Conservation (phyloP, 2,329 filamentous ascomycete genomes). For the Diaporthe aspalathi region DNA sequence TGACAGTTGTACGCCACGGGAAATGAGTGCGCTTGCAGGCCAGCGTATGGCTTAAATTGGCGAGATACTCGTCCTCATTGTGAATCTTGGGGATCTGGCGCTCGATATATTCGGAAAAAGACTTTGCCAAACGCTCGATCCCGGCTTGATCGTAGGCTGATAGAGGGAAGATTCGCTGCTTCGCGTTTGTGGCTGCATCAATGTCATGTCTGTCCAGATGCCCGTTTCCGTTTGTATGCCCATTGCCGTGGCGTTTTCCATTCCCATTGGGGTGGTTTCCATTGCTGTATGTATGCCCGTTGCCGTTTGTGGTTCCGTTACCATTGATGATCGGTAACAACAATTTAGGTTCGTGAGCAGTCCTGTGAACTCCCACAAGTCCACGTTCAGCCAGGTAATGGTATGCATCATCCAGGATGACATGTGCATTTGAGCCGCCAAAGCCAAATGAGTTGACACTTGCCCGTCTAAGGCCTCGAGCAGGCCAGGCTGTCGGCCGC, state of each 20-base stretch:
- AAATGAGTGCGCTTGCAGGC: neutral
- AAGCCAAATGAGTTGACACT: conserved; percentile 21
- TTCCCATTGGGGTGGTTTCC: neutral
- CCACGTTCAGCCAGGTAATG: neutral
- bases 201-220: no score
- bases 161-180: conserved; percentile 2
- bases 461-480: neutral
- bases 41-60: neutral
- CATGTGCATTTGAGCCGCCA: conserved; percentile 37
- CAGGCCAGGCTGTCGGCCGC: conserved; percentile 49
- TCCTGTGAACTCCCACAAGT: neutral
- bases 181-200: neutral
- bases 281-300: neutral
- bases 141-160: neutral
- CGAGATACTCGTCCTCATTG: neutral
- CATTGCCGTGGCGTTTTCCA: neutral
- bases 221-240: neutral
- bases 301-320: neutral
- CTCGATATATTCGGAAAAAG: neutral
- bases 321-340: neutral
- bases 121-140: conserved; percentile 7
- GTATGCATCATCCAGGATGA: conserved; percentile 40
- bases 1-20: neutral
- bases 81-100: neutral
- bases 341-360: neutral